These are phyloP conservation scores for Penicillium carneum DNA, from an alignment of 2,329 filamentous ascomycete genomes.

Conservation along the genomic window DNA sequence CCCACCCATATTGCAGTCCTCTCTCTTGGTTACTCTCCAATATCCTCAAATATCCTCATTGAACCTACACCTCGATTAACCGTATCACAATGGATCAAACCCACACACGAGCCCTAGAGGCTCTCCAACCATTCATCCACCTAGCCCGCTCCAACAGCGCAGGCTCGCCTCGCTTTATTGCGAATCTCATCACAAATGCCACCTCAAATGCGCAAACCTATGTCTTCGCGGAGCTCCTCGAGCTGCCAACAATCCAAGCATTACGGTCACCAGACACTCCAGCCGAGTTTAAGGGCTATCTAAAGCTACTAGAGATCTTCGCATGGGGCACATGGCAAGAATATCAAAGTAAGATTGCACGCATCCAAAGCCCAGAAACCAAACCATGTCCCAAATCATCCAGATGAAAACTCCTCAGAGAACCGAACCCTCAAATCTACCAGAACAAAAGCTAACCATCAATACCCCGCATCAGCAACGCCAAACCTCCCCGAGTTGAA, in stretches of 20 bases:
- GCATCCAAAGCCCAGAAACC: conserved; percentile 19
- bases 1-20: neutral
- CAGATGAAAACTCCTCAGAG: neutral
- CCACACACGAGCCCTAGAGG: conserved; percentile 64
- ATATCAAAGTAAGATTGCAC: conserved; percentile 65
- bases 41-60: neutral
- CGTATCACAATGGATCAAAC: conserved; percentile 53
- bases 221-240: conserved; percentile 91
- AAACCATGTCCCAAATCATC: neutral
- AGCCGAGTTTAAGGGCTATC: conserved; percentile 68
- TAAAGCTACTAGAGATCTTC: conserved; percentile 84
- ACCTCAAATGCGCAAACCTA: conserved; percentile 90
- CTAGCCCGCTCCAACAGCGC: conserved; percentile 80
- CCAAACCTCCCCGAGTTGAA: conserved; percentile 73
- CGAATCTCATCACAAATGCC: conserved; percentile 84
- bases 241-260: conserved; percentile 77
- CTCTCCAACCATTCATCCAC: conserved; percentile 81
- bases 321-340: conserved; percentile 87
- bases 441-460: conserved; percentile 15
- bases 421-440: neutral
- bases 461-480: conserved; percentile 46
- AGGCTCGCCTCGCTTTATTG: conserved; percentile 78
- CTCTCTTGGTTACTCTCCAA: neutral
- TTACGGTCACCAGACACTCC: conserved; percentile 63
- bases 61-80: neutral